Base-by-base conservation (phyloP, 306 rosid species). In the Castanopsis chinensis region DNA sequence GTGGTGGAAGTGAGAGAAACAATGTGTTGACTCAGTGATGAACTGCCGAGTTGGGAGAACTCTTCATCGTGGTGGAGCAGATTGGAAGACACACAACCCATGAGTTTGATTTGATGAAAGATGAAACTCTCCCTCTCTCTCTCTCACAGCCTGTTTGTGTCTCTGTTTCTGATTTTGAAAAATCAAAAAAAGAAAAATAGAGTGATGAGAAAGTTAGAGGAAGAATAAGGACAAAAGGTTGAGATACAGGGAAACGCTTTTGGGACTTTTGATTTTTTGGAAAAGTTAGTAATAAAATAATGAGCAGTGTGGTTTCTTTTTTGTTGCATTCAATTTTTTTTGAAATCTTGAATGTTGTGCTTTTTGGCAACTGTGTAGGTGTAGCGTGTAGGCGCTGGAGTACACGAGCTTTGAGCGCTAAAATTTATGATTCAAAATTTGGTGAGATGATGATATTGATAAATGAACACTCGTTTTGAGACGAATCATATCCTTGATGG, bases 1-100 rank as follows among this genome's bases (percentile, higher is more conserved):
- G 97, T 94, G 84, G 97, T 91, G 85, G 98, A 94, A 12, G 94
- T 94, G 69, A 94, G 97, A 1, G 98, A 94, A 32, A 94, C 98
- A 8, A 94, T 88, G 91, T 94, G 98, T 85, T 94, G 97, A 60
- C 97, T 77, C 17, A 94, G 78, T 12, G 94, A 92, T 0, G 98
- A 79, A 87, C 81, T 76, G 4, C 94, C 91, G 9, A 93, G 90
- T 58, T 91, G 91, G 45, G 86, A 3, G n/a, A 94, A 92, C 5
- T 94, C 97, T 28, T 94, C 97, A 1, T 88, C 93, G 69, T 84
- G 96, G 85, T 83, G 82, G 6, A 94, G 83, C 13, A 94, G 73
- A 82, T 88, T 84, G 14, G 98, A 94, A 78, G 98, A 94, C 18
- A 91, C 97, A 58, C 98, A 94, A 2, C 98, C 97, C 98, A 94